phyloP scores from a whole-genome alignment of 2,329 filamentous ascomycete genomes.

The Fusarium beomiforme region DNA sequence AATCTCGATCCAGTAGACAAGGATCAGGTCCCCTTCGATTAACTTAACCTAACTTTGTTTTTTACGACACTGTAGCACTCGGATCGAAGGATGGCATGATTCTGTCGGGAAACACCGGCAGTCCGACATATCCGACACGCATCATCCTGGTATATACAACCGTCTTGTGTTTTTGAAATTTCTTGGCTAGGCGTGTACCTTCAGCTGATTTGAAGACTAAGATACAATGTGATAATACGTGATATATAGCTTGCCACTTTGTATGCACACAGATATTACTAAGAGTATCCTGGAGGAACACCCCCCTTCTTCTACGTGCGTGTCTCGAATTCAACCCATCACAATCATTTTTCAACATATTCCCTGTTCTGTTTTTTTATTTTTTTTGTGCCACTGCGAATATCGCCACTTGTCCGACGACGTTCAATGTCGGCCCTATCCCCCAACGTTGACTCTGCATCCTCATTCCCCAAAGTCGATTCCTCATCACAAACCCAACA shows the following conservation, averaged over 20 bases:
- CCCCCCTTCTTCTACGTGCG: conserved; percentile 9
- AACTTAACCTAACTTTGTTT: conserved; percentile 21
- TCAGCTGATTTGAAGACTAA: neutral
- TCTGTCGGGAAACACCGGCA: conserved; percentile 42
- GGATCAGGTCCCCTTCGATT: conserved; percentile 17
- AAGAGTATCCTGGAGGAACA: conserved; percentile 21
- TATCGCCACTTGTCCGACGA: conserved; percentile 18
- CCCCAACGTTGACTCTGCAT: conserved; percentile 20
- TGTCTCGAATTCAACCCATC: conserved; percentile 27
- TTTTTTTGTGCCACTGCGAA: conserved; percentile 23
- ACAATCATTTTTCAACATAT: conserved; percentile 14
- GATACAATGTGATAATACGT: neutral
- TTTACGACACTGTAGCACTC: conserved; percentile 20
- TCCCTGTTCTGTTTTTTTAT: conserved; percentile 19
- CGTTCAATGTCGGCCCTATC: conserved; percentile 38
- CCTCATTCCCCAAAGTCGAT: conserved; percentile 10
- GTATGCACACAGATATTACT: conserved; percentile 19
- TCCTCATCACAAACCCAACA: conserved; percentile 18
- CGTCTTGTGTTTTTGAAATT: conserved; percentile 5
- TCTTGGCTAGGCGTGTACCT: conserved; percentile 8
- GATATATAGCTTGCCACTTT: conserved; percentile 27
- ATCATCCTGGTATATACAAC: conserved; percentile 24
- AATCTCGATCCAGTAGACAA: conserved; percentile 18
- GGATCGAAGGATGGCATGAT: conserved; percentile 43
- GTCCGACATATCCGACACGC: conserved; percentile 17